Evolutionary conservation across 2,329 filamentous ascomycete genomes (phyloP).

Genomic region (Zymoseptoria brevis): DNA sequence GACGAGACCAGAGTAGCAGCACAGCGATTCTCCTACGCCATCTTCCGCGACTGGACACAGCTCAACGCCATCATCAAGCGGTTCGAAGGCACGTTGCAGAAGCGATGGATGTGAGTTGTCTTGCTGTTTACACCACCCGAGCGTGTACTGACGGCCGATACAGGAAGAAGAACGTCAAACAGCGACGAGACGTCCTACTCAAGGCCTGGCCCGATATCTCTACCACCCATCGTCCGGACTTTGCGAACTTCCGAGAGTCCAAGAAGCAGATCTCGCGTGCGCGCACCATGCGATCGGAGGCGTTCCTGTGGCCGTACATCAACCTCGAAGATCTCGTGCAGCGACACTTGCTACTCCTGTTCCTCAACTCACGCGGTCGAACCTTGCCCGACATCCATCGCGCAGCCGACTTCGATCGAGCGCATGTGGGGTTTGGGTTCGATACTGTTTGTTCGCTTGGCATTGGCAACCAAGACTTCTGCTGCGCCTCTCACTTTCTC

Average conservation of each 20-base stretch:
- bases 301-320: conserved; percentile 47
- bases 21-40: conserved; percentile 17
- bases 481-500: conserved; percentile 7
- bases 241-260: conserved; percentile 28
- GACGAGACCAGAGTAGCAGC: conserved; percentile 20
- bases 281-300: conserved; percentile 19
- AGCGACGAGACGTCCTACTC: conserved; percentile 42
- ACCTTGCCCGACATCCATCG: conserved; percentile 43
- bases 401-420: conserved; percentile 35
- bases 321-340: conserved; percentile 50
- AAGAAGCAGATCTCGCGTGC: conserved; percentile 15
- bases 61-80: conserved; percentile 41
- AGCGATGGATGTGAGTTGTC: conserved; percentile 39
- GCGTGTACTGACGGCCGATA: not conserved
- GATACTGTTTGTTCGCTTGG: conserved; percentile 3
- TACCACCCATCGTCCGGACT: conserved; percentile 45
- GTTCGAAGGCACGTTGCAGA: conserved; percentile 45
- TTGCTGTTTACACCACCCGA: not conserved
- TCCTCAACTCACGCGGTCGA: conserved; percentile 47
- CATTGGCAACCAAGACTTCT: conserved; percentile 4
- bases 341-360: conserved; percentile 39
- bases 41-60: conserved; percentile 31
- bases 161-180: conserved; percentile 42
- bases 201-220: conserved; percentile 47
- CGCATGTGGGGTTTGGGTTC: conserved; percentile 26